A percentile compares a stretch with the other conserved stretches of the same genome.
phyloP scores from a whole-genome alignment of 2,329 filamentous ascomycete species.

The Lithohypha guttulata region DNA sequence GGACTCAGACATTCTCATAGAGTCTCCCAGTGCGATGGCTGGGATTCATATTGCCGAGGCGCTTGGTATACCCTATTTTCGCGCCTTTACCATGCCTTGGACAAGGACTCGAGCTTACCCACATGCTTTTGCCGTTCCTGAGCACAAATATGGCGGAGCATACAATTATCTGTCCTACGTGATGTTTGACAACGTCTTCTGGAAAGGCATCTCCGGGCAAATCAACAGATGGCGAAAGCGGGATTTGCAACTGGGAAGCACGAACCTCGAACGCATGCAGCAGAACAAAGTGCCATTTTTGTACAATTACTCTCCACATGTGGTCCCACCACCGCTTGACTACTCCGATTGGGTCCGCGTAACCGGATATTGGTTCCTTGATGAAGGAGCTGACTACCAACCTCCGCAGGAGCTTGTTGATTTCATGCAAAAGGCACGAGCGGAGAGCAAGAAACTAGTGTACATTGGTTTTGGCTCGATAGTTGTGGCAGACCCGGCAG shows the following conservation, averaged over 20 bases:
- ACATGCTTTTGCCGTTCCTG: slow-evolving; percentile 87
- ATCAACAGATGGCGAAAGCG: slow-evolving; percentile 88
- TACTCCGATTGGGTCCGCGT: slow-evolving; percentile 97
- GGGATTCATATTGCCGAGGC: slow-evolving; percentile 96
- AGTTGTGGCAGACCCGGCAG: slow-evolving; percentile 77
- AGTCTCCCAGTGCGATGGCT: slow-evolving; percentile 92
- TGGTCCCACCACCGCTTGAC: slow-evolving; percentile 88
- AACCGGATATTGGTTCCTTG: slow-evolving; percentile 95
- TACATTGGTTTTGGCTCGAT: slow-evolving; percentile 98
- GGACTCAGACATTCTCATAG: slow-evolving; percentile 79
- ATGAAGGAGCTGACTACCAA: slow-evolving; percentile 58
- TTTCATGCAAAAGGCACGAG: slow-evolving; percentile 75
- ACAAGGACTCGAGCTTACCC: slow-evolving; percentile 90
- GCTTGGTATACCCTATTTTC: slow-evolving; percentile 85
- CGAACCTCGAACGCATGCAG: slow-evolving; percentile 80
- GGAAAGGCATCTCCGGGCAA: slow-evolving; percentile 83
- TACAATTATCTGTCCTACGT: slow-evolving; percentile 95
- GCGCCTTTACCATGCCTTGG: slow-evolving; percentile 98
- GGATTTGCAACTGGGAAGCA: slow-evolving; percentile 65
- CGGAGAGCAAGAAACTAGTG: slow-evolving; percentile 79
- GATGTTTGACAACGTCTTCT: slow-evolving; percentile 94
- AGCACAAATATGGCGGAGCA: slow-evolving; percentile 84
- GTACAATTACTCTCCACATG: slow-evolving; percentile 91
- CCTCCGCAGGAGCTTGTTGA: slow-evolving; percentile 64
- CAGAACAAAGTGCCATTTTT: slow-evolving; percentile 96